These are phyloP conservation scores for Echinochloa phyllopogon DNA, from an alignment of 176 grass and related monocot genomes.

Conservation along the genomic window DNA sequence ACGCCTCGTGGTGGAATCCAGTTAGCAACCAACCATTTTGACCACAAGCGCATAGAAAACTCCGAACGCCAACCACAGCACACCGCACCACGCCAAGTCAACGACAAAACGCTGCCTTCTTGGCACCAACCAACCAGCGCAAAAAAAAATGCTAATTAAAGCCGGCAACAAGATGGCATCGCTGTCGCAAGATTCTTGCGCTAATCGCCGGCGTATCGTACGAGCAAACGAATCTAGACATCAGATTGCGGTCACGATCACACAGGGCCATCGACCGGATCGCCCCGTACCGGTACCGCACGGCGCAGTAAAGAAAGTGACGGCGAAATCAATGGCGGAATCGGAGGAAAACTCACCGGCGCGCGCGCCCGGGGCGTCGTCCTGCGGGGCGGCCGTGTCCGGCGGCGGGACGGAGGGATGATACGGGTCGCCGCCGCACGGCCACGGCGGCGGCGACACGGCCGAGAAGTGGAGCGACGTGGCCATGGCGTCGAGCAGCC, in stretches of 20 bases:
- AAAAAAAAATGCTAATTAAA: background rate
- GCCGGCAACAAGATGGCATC: background rate
- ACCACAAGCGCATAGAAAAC: slow-evolving; percentile 26
- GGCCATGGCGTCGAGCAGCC: slow-evolving; percentile 55
- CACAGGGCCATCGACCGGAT: background rate
- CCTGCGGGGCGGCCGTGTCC: background rate
- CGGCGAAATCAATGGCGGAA: background rate
- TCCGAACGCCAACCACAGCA: background rate
- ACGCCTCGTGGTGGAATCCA: slow-evolving; percentile 33
- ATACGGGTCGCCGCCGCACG: slow-evolving; percentile 36
- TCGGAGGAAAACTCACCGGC: slow-evolving; percentile 42
- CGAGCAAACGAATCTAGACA: background rate
- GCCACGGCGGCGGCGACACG: slow-evolving; percentile 42
- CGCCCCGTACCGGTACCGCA: background rate
- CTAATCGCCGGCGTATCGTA: slow-evolving; percentile 18
- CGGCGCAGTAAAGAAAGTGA: background rate
- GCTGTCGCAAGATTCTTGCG: slow-evolving; percentile 5
- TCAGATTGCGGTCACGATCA: slow-evolving; percentile 1
- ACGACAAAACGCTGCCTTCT: slow-evolving; percentile 24
- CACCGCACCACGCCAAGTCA: slow-evolving; percentile 10
- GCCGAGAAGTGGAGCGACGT: slow-evolving; percentile 38
- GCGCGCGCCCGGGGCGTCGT: slow-evolving; percentile 26
- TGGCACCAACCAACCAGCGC: background rate
- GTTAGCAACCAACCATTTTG: background rate
- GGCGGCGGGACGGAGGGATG: slow-evolving; percentile 1